Evolutionary conservation across 306 rosid species (phyloP), one percentile per base, ranked within the genome.

Genomic region (Prinsepia uniflora): DNA sequence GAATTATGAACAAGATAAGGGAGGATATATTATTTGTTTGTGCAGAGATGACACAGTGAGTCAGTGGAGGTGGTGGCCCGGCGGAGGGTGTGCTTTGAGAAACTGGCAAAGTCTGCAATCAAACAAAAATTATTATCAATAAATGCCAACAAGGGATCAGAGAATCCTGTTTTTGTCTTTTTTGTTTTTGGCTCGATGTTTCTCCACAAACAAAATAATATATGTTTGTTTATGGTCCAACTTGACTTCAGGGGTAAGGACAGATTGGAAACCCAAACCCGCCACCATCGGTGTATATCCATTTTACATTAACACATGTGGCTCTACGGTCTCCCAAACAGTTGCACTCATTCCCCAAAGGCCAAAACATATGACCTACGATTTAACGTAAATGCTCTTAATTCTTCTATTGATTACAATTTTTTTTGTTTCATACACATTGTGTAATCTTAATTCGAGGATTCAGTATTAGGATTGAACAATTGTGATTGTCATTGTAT

Each of bases 151-250:
- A 84, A 74, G 74, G 79, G 70, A 74, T 24, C 86, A 67, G 68
- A 76, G 87, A 83, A 86, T 86, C 90, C 58, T 65, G 75, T 76
- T 68, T 72, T 82, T 68, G 69, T 79, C 83, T 30, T 10, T 18
- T 57, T 50, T 68, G 24, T 34, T 74, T 34, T 24, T 39, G 12
- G 5, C n/a, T 73, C 40, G 7, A 56, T 39, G 72, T 40, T 52
- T 68, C 72, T 52, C 48, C 11, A 13, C 19, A 17, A 10, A 43
- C 36, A 30, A 30, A 30, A 30, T 30, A 30, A 24, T 30, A 30
- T 10, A 6, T 68, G 39, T 36, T 59, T 59, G 44, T 59, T 34
- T 55, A 14, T 70, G 10, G 14, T 70, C 55, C 30, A 70, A 55
- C 24, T 70, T 70, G 36, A 30, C 36, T 30, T 30, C 36, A 30